These are phyloP conservation scores for Knufia fluminis DNA, from an alignment of 2,329 filamentous ascomycete genomes.

Conservation along the genomic window DNA sequence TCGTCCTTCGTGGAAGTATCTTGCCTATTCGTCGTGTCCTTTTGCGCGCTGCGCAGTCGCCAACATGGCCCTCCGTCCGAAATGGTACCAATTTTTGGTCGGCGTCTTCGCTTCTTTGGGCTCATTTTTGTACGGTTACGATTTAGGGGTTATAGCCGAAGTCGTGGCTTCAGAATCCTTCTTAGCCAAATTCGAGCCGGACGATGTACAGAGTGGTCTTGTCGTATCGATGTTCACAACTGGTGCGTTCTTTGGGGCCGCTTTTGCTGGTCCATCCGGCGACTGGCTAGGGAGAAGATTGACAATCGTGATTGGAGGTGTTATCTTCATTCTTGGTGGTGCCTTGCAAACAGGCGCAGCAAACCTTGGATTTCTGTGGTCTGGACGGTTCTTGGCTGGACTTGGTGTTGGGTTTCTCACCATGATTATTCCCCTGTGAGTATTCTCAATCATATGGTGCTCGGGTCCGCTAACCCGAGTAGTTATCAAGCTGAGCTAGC, in stretches of 20 bases:
- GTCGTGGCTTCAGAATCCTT: slow-evolving; percentile 40
- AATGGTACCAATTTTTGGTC: slow-evolving; percentile 53
- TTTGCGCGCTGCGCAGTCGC: too few species aligned
- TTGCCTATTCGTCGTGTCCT: too few species aligned
- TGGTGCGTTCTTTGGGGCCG: slow-evolving; percentile 62
- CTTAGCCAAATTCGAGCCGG: slow-evolving; percentile 24
- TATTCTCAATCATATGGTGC: background rate
- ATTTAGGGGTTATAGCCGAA: slow-evolving; percentile 52
- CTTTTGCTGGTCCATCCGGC: slow-evolving; percentile 52
- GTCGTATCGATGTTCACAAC: slow-evolving; percentile 72
- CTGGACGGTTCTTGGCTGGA: slow-evolving; percentile 61
- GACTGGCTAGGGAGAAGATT: slow-evolving; percentile 58
- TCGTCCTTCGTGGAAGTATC: too few species aligned
- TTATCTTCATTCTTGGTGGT: slow-evolving; percentile 65
- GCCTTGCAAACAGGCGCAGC: slow-evolving; percentile 62
- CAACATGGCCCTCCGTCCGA: slow-evolving; percentile 47
- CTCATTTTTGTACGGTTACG: slow-evolving; percentile 50
- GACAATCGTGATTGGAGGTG: slow-evolving; percentile 62
- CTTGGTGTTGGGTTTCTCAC: slow-evolving; percentile 53
- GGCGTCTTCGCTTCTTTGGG: slow-evolving; percentile 51
- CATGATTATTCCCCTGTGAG: slow-evolving; percentile 54
- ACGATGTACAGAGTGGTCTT: slow-evolving; percentile 43
- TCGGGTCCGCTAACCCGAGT: background rate
- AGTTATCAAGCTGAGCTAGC: slow-evolving; percentile 67
- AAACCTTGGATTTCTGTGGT: slow-evolving; percentile 53